Conservation (phyloP, 345 rosid genomes). For the Mallotus nudiflorus region DNA sequence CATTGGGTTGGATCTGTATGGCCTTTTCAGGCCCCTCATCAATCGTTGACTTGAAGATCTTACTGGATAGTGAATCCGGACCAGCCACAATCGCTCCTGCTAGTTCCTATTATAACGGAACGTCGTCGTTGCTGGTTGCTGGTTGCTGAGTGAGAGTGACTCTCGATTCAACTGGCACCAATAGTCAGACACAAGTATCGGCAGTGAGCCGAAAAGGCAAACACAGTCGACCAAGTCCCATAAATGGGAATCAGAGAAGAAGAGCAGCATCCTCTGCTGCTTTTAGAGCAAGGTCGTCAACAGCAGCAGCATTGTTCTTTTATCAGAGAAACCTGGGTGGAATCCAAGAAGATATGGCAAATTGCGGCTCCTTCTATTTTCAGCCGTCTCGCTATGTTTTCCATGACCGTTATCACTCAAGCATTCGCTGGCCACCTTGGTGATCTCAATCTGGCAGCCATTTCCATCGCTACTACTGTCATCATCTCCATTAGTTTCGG, state of each 20-base stretch:
- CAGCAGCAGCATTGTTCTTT: background rate
- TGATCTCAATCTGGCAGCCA: slow-evolving; percentile 53
- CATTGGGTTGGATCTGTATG: too few species aligned
- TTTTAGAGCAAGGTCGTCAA: background rate
- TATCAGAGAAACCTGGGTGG: slow-evolving; percentile 12
- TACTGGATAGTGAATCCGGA: too few species aligned
- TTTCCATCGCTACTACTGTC: slow-evolving; percentile 54
- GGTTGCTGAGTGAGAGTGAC: too few species aligned
- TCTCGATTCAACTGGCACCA: too few species aligned
- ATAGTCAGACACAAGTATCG: too few species aligned
- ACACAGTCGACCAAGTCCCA: background rate
- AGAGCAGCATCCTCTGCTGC: background rate
- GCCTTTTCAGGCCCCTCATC: too few species aligned
- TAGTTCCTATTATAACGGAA: too few species aligned
- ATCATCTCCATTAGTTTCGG: slow-evolving; percentile 48
- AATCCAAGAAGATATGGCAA: slow-evolving; percentile 47
- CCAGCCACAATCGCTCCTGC: too few species aligned
- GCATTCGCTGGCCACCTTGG: slow-evolving; percentile 52
- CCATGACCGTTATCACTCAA: slow-evolving; percentile 49
- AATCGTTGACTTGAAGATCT: too few species aligned
- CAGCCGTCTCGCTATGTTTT: slow-evolving; percentile 55
- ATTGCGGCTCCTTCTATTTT: slow-evolving; percentile 55
- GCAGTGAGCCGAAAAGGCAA: too few species aligned
- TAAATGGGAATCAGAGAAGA: slow-evolving; percentile 3
- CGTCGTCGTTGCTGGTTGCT: too few species aligned